Evolutionary conservation across 495 filamentous ascomycete species (phyloP).

Genomic region (Sabuloglossum arenarium): DNA sequence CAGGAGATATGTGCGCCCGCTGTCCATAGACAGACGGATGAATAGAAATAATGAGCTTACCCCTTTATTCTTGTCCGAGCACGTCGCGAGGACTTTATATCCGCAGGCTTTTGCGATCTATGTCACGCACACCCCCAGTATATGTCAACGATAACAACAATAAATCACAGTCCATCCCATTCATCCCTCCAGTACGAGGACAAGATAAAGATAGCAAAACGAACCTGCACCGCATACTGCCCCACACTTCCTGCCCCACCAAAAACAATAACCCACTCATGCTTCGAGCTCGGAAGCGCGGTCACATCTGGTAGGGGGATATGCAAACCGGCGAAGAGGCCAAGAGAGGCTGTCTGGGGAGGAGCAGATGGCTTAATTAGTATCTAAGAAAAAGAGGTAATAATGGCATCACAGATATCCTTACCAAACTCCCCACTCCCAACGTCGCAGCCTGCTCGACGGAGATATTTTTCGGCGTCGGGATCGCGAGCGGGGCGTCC

Average conservation of each 20-base stretch:
- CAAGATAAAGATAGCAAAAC: not conserved
- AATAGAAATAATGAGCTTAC: conserved; percentile 5
- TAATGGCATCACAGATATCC: conserved; percentile 11
- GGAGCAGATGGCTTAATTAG: not conserved
- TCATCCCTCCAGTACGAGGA: too few species aligned
- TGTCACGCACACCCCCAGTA: not conserved
- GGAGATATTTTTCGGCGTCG: conserved; percentile 12
- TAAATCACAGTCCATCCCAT: not conserved
- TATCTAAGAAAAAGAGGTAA: conserved; percentile 5
- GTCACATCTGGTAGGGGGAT: conserved; percentile 11
- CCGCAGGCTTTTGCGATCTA: conserved; percentile 18
- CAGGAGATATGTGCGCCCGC: too few species aligned
- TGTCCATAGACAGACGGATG: not conserved
- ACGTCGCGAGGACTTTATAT: conserved; percentile 23
- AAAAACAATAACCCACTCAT: conserved; percentile 24
- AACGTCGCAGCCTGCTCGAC: conserved; percentile 19
- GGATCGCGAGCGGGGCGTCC: conserved; percentile 20
- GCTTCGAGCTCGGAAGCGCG: conserved; percentile 9
- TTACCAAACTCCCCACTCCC: conserved; percentile 20
- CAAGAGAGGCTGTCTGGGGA: conserved; percentile 12
- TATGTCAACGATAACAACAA: too few species aligned
- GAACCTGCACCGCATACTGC: conserved; percentile 19
- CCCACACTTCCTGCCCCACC: conserved; percentile 24
- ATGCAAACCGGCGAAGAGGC: conserved; percentile 13
- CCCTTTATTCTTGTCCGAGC: conserved; percentile 16